These are phyloP conservation scores for Guadua angustifolia DNA, from an alignment of 176 grass and related monocot genomes.

Conservation along the genomic window DNA sequence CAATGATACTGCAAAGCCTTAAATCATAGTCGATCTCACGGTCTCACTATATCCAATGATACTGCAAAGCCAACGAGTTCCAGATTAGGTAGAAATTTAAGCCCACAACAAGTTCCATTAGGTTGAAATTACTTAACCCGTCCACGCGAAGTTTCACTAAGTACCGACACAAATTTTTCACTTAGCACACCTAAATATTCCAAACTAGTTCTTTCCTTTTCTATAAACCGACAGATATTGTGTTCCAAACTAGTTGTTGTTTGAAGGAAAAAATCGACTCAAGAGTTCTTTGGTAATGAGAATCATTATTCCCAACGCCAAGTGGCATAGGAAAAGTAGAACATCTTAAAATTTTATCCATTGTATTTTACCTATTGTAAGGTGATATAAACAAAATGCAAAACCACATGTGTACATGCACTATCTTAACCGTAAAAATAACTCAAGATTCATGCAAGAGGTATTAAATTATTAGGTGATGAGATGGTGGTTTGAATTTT, in stretches of 20 bases:
- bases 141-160: not conserved
- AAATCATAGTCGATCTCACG: too few relatives aligned
- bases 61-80: too few relatives aligned
- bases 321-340: not conserved
- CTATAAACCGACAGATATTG: not conserved
- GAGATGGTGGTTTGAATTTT: too few relatives aligned
- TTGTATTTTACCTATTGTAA: not conserved
- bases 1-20: too few relatives aligned
- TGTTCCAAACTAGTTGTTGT: not conserved
- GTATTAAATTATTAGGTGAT: too few relatives aligned
- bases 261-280: conserved; percentile 4
- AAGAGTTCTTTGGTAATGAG: not conserved
- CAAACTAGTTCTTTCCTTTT: not conserved
- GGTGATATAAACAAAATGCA: not conserved
- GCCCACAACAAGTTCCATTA: too few relatives aligned
- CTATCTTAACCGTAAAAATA: too few relatives aligned
- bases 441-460: too few relatives aligned
- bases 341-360: not conserved
- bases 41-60: too few relatives aligned
- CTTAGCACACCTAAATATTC: not conserved
- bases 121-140: too few relatives aligned
- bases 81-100: too few relatives aligned
- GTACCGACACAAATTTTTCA: conserved; percentile 6
- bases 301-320: not conserved
- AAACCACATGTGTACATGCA: too few relatives aligned